Percentiles rank a stretch among this genome's conserved stretches.
Conservation (phyloP, 352 stramenopile genomes). For the Pythium myriotylum region DNA sequence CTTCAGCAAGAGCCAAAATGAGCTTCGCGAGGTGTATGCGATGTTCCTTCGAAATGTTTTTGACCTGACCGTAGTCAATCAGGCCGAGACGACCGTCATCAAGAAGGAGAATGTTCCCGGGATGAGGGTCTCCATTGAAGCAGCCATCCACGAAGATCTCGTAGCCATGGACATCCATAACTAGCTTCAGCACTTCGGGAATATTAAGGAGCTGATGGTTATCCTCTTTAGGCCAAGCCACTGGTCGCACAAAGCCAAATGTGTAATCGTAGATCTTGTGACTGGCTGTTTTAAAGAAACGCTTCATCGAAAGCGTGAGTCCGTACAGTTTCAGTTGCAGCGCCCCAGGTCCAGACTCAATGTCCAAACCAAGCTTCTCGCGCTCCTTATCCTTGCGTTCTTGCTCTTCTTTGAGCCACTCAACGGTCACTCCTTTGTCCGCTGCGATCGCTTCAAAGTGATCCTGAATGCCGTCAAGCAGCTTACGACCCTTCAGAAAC, state of each 20-base stretch:
- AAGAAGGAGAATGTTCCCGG: slow-evolving; percentile 91
- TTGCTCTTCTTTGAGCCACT: slow-evolving; percentile 84
- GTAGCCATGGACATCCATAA: slow-evolving; percentile 91
- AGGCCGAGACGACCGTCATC: slow-evolving; percentile 88
- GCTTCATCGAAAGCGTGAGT: slow-evolving; percentile 45
- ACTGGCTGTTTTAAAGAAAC: slow-evolving; percentile 36
- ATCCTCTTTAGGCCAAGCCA: slow-evolving; percentile 43
- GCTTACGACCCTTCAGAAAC: slow-evolving; percentile 87
- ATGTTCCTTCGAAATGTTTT: slow-evolving; percentile 75
- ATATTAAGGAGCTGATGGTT: slow-evolving; percentile 76
- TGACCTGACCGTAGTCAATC: slow-evolving; percentile 93
- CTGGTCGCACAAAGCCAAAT: slow-evolving; percentile 72
- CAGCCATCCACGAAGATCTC: slow-evolving; percentile 93
- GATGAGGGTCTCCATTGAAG: slow-evolving; percentile 92
- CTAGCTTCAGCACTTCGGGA: slow-evolving; percentile 77
- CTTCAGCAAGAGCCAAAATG: slow-evolving; percentile 81
- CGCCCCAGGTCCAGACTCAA: slow-evolving; percentile 70
- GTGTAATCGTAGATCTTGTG: slow-evolving; percentile 83
- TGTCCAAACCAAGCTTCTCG: slow-evolving; percentile 60
- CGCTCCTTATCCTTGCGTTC: slow-evolving; percentile 70
- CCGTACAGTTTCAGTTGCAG: slow-evolving; percentile 60
- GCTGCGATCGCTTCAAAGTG: slow-evolving; percentile 90
- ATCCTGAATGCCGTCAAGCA: slow-evolving; percentile 88
- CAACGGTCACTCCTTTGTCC: slow-evolving; percentile 83
- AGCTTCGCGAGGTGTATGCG: slow-evolving; percentile 77